Evolutionary conservation across 495 filamentous ascomycete genomes (phyloP), one percentile per base, ranked within the genome.

Genomic region (Penicillium taxi): DNA sequence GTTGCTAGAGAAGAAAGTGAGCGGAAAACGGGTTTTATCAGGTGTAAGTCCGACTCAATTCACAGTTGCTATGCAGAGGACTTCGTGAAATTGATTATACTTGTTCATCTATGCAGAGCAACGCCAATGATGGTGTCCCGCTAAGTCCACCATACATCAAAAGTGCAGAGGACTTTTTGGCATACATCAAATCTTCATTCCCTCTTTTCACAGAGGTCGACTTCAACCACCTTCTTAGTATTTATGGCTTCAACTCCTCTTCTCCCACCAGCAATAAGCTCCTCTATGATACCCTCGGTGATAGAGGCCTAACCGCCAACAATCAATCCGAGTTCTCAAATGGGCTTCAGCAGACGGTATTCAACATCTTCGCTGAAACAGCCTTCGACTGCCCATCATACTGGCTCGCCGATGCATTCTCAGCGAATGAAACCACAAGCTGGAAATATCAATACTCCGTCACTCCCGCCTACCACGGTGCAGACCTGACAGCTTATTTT

Each of bases 391-490:
- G 78, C 43, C 75, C 78, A 0, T 63, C 74, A 1, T 73, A 79
- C 50, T 84, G 76, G 77, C 60, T 82, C 23, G 76, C 74, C 6
- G 66, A 73, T 19, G 77, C 75, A 11, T 81, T 74, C 48, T 35
- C 36, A 15, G 32, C 27, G 1, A 12, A 15, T 21, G 9, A 18
- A 45, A 58, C n/a, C 20, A 42, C 58, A 12, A 58, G 63, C 14
- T 82, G 65, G 59, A 70, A 73, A 24, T 82, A 80, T 44, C 71
- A 81, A 53, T 82, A 75, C 52, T 75, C 68, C n/a, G 69, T 77
- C 1, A 70, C 72, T 0, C 65, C 70, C 14, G 72, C 75, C 11
- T 66, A 53, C n/a, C 78, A 82, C 58, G 71, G 67, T 26, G 51
- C 62, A 13, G 79, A 84, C 32, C 35, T 78, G 9, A 28, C 41